Conservation (phyloP, 2,329 filamentous ascomycete species). For the Aspergillus sp. region DNA sequence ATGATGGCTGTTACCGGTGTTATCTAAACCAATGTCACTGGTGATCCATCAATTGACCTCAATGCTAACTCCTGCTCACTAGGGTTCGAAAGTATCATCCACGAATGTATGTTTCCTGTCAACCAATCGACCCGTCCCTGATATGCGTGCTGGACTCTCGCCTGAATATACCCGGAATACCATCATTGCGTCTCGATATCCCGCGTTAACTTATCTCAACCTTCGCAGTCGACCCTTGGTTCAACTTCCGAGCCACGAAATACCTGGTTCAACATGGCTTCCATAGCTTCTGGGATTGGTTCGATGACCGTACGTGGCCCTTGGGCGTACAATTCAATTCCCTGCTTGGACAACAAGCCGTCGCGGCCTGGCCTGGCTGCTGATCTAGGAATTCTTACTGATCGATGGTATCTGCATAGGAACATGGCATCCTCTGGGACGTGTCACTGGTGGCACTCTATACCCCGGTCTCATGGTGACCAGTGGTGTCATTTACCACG, state of each 20-base stretch:
- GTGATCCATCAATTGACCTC: slow-evolving; percentile 2
- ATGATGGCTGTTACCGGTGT: background rate
- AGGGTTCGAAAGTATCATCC: slow-evolving; percentile 99
- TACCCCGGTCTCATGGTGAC: slow-evolving; percentile 99
- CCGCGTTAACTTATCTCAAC: slow-evolving; percentile 20
- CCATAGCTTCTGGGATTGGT: slow-evolving; percentile 99
- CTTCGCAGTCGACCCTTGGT: slow-evolving; percentile 90
- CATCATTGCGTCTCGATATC: slow-evolving; percentile 12
- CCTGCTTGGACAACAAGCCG: background rate
- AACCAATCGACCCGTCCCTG: slow-evolving; percentile 7
- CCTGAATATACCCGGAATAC: background rate
- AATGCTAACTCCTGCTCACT: slow-evolving; percentile 14
- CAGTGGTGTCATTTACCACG: slow-evolving; percentile 93
- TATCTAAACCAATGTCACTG: background rate
- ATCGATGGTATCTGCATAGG: slow-evolving; percentile 42
- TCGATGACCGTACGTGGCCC: slow-evolving; percentile 76
- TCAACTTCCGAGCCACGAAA: slow-evolving; percentile 98
- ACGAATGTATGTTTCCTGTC: slow-evolving; percentile 77
- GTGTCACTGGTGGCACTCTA: slow-evolving; percentile 97
- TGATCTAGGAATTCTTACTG: slow-evolving; percentile 20
- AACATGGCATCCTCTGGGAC: slow-evolving; percentile 98
- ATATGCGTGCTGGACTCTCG: background rate
- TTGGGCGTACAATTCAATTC: background rate
- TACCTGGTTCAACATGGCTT: slow-evolving; percentile 97
- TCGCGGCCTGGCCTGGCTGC: background rate